Evolutionary conservation across 2,329 filamentous ascomycete genomes (phyloP).

Genomic region (Fusarium coffeatum): DNA sequence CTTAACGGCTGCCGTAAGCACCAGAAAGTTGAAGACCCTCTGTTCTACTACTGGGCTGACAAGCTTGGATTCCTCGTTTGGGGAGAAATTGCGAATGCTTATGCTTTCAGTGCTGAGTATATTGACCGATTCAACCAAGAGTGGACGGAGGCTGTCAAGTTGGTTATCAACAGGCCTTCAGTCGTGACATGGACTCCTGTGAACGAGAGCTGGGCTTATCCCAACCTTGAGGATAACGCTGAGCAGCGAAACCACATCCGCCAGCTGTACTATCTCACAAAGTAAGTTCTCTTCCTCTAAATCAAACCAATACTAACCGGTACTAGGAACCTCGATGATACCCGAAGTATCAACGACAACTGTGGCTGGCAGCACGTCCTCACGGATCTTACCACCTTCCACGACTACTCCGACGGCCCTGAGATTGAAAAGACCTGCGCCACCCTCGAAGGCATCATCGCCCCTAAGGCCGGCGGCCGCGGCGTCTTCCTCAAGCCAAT

Average conservation of each 20-base stretch:
- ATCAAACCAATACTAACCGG: slow-evolving; percentile 43
- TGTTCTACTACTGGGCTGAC: slow-evolving; percentile 72
- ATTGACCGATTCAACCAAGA: slow-evolving; percentile 71
- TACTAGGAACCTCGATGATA: slow-evolving; percentile 65
- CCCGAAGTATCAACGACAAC: slow-evolving; percentile 75
- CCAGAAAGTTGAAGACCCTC: slow-evolving; percentile 71
- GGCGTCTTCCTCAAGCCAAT: slow-evolving; percentile 66
- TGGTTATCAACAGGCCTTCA: slow-evolving; percentile 74
- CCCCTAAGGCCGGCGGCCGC: slow-evolving; percentile 60
- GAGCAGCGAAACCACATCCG: slow-evolving; percentile 73
- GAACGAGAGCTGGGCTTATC: slow-evolving; percentile 74
- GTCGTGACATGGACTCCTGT: slow-evolving; percentile 75
- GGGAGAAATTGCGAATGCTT: slow-evolving; percentile 74
- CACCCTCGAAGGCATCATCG: slow-evolving; percentile 65
- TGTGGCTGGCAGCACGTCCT: slow-evolving; percentile 77
- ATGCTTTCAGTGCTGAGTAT: slow-evolving; percentile 70
- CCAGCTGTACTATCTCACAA: slow-evolving; percentile 72
- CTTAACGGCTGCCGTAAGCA: slow-evolving; percentile 75
- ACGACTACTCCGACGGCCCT: slow-evolving; percentile 72
- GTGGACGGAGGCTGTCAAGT: slow-evolving; percentile 70
- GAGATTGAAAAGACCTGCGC: slow-evolving; percentile 66
- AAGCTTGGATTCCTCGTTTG: slow-evolving; percentile 70
- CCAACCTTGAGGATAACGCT: slow-evolving; percentile 64
- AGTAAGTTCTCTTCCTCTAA: slow-evolving; percentile 52
- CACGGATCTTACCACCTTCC: slow-evolving; percentile 74